Conservation (phyloP, 2,329 filamentous ascomycete genomes). For the Claviceps humidiphila region DNA sequence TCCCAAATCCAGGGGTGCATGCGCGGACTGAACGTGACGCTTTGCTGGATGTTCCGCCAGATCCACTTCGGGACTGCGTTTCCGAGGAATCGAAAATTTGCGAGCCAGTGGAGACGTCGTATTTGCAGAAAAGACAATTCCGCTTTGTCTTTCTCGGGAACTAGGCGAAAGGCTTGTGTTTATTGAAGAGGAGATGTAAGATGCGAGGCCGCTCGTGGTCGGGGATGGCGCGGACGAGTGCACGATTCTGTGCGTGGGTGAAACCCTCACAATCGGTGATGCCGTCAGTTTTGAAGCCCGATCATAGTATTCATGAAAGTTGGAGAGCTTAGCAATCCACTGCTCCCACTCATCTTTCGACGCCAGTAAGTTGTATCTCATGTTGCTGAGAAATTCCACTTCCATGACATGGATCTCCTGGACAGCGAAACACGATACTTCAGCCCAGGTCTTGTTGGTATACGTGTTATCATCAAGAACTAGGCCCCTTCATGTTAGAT, state of each 20-base stretch:
- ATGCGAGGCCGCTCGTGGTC: constrained; percentile 23
- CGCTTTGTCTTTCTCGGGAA: constrained; percentile 22
- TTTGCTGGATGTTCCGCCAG: constrained; percentile 42
- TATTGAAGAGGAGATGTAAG: constrained; percentile 22
- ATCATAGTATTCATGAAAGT: constrained; percentile 74
- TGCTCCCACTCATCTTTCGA: constrained; percentile 75
- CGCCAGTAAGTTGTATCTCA: constrained; percentile 84
- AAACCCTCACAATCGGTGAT: constrained; percentile 28
- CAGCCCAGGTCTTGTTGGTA: constrained; percentile 98
- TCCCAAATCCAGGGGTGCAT: constrained; percentile 7
- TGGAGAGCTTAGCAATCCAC: constrained; percentile 73
- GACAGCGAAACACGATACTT: constrained; percentile 88
- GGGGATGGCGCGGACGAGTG: constrained; percentile 38
- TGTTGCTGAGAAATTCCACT: constrained; percentile 98
- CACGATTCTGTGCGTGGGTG: constrained; percentile 25
- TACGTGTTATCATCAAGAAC: constrained; percentile 97
- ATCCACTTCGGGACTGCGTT: constrained; percentile 39
- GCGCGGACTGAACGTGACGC: constrained; percentile 22
- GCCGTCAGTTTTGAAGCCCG: constrained; percentile 40
- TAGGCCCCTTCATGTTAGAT: constrained; percentile 18
- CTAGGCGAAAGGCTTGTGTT: constrained; percentile 28
- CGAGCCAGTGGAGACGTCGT: constrained; percentile 34
- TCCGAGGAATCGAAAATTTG: constrained; percentile 34
- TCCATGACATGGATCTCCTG: constrained; percentile 98
- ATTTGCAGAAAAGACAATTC: constrained; percentile 26